Evolutionary conservation across 202 grass and related monocot genomes (phyloP), one percentile per base, ranked within the genome.

Genomic region (Carex arenaria): DNA sequence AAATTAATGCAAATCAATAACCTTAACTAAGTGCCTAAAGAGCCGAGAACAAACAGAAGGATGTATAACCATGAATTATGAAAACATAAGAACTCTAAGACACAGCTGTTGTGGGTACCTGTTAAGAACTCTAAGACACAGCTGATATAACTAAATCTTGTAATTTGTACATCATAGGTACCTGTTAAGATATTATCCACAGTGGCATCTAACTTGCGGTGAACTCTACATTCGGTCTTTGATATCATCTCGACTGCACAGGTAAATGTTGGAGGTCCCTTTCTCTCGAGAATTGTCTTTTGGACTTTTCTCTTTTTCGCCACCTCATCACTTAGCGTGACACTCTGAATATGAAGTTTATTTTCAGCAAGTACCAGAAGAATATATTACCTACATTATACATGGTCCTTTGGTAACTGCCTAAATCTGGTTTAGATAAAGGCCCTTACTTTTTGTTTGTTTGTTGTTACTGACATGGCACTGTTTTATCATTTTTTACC

Each of bases 231-330:
- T 80, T 98, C 91, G 45, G 89, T 93, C 81, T 95, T 98, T 0
- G 95, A 98, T 78, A 93, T 90, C 85, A 98, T 93, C 92, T 98
- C 95, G 67, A 98, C 87, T 83, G 95, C 95, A 81, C 95, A 98
- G 64, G 86, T 93, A 92, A 98, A 98, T 89, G 95, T 93, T 23
- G 92, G 86, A 56, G 95, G 95, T 9, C 92, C 95, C 84, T 98
- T 95, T 87, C 95, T 93, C 81, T 98, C 95, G 7, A 98, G 93
- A 80, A 98, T 92, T 31, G 92, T 98, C 85, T 98, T 98, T 75
- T 95, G 95, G 22, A 98, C 92, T 89, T 95, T 98, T 71, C 95
- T 87, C 84, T 87, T 98, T 84, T 89, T 93, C 38, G 95, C 95
- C 71, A 95, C 95, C 34, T 98, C 95, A 78, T 98, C 95, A 51